Base-by-base conservation (phyloP, 176 grass and related monocot genomes). In the Oryza glaberrima region DNA sequence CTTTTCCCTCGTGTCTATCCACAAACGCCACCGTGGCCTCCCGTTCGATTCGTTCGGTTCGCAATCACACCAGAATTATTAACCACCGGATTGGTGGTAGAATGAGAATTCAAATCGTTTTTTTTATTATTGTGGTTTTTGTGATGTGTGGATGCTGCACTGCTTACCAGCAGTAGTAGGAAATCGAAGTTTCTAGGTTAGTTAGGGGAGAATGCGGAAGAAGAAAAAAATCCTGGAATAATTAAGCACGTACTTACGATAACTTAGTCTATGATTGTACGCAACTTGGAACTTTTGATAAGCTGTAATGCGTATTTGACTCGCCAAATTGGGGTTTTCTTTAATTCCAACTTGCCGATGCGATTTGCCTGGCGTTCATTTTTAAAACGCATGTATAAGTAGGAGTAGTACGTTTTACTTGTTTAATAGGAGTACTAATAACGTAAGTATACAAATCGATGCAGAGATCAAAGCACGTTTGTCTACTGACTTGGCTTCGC, bases 1-100 rank as follows among this genome's bases (percentile, higher is more conserved):
- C 16, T 17, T 19, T 26, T 12, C 32, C 12, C 9, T 41, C 43
- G 36, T 82, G 44, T 14, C 73, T 86, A 90, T 90, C 83, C 88
- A 11, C 30, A n/a, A n/a, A 45, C 5, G 79, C 12, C 63, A 32
- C 67, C 20, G 67, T 88, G 74, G 73, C 80, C 67, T 28, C 78
- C 71, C 9, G 2, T 5, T 60, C 36, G 47, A 25, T 23, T 11
- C 69, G 17, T 20, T 56, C 17, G 19, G 20, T 58, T 10, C 13
- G 47, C 9, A 44, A 11, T 19, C 4, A 5, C n/a, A 70, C 47
- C 30, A 0, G 19, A 60, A 67, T 41, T 1, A 41, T 41, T 41
- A 8, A 9, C 6, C 40, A 41, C 40, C 40, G 8, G 40, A 41
- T 10, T 36, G 73, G 73, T 76, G n/a, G 65, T 76, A 30, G 38